These are phyloP conservation scores for Lactarius akahatsu DNA, from an alignment of 768 basidiomycete genomes.

Conservation along the genomic window DNA sequence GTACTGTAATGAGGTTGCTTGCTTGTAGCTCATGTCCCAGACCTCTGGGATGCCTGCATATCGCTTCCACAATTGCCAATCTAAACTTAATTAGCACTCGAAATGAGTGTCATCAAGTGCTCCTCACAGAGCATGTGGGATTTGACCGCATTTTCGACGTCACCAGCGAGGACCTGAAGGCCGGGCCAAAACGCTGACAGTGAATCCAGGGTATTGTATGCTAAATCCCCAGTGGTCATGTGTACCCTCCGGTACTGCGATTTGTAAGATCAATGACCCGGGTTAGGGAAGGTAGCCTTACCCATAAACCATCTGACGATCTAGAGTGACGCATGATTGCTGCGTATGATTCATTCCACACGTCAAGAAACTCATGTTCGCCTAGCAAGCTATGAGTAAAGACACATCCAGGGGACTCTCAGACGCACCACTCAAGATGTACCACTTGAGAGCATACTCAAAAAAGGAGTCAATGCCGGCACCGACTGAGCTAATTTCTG, in stretches of 20 bases:
- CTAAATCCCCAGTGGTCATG: conserved; percentile 59
- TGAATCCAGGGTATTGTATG: conserved; percentile 85
- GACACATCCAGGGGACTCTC: neutral
- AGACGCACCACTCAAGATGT: conserved; percentile 73
- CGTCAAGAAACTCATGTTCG: conserved; percentile 41
- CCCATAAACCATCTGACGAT: conserved; percentile 85
- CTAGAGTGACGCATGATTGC: conserved; percentile 76
- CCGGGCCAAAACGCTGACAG: conserved; percentile 98
- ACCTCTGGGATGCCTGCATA: conserved; percentile 91
- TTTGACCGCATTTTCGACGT: conserved; percentile 87
- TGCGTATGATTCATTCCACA: conserved; percentile 40
- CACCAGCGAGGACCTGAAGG: conserved; percentile 82
- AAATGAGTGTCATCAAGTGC: neutral
- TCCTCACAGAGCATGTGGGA: conserved; percentile 81
- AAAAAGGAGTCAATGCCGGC: conserved; percentile 96
- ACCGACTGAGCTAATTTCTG: conserved; percentile 79
- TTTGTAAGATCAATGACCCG: conserved; percentile 9
- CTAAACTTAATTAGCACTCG: conserved; percentile 40
- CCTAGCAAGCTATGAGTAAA: conserved; percentile 30
- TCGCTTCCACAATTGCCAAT: conserved; percentile 91
- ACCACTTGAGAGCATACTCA: conserved; percentile 93
- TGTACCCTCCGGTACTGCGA: conserved; percentile 82
- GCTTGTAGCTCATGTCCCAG: conserved; percentile 74
- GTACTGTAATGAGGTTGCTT: conserved; percentile 74
- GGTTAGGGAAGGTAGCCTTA: conserved; percentile 38